These are phyloP conservation scores for Myxozyma nipponensis DNA, from an alignment of 805 yeast genomes.

Conservation along the genomic window DNA sequence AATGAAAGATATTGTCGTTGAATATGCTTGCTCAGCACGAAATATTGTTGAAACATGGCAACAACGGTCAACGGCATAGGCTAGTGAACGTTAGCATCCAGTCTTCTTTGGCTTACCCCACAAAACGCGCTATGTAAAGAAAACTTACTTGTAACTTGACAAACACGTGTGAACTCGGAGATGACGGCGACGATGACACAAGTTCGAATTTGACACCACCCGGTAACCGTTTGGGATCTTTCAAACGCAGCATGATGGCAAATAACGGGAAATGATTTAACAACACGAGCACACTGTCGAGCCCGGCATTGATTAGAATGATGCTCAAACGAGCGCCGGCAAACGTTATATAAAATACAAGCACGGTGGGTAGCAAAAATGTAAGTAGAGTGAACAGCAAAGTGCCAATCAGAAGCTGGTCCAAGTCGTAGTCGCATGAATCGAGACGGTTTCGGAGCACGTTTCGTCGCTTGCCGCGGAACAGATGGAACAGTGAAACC, in stretches of 20 bases:
- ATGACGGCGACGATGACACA: neutral
- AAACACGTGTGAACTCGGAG: neutral
- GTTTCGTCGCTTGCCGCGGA: slow-evolving; percentile 85
- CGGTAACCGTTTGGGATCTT: slow-evolving; percentile 69
- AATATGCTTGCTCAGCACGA: slow-evolving; percentile 41
- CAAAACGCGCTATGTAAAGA: neutral
- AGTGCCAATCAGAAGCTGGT: slow-evolving; percentile 84
- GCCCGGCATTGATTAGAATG: slow-evolving; percentile 46
- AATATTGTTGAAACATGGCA: slow-evolving; percentile 50
- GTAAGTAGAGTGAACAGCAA: slow-evolving; percentile 74
- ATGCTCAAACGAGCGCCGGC: slow-evolving; percentile 54
- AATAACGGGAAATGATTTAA: slow-evolving; percentile 85
- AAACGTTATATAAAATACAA: slow-evolving; percentile 77
- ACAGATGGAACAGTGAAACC: slow-evolving; percentile 72
- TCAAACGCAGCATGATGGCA: slow-evolving; percentile 70
- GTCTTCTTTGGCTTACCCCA: too few relatives aligned
- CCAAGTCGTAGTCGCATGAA: slow-evolving; percentile 75
- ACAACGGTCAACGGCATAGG: slow-evolving; percentile 46
- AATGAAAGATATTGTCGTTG: slow-evolving; percentile 44
- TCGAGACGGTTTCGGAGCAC: slow-evolving; percentile 82
- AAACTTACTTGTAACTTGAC: neutral
- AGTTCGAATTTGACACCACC: slow-evolving; percentile 48
- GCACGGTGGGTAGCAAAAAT: slow-evolving; percentile 79
- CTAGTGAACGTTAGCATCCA: slow-evolving; percentile 19
- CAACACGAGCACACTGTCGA: slow-evolving; percentile 59